Evolutionary conservation across 306 rosid genomes (phyloP).

Genomic region (Sechiopsis laciniata): DNA sequence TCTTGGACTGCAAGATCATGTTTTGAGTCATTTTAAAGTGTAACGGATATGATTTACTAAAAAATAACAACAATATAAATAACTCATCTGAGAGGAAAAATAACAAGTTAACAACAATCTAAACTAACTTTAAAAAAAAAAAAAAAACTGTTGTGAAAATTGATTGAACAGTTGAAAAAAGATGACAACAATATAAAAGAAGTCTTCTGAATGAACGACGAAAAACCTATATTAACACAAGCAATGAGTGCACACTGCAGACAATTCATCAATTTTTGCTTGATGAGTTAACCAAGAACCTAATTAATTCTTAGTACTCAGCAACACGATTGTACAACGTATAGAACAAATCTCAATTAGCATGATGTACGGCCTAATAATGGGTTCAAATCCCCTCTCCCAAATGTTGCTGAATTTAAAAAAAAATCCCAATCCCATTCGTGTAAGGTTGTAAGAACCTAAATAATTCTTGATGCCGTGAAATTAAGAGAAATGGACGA

Average conservation of each 20-base stretch:
- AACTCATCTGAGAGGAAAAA: no score
- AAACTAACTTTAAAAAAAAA: not conserved
- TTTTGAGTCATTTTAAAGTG: not conserved
- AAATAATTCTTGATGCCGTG: not conserved
- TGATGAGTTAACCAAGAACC: not conserved
- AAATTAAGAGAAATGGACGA: not conserved
- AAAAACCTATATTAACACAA: not conserved
- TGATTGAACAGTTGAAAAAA: not conserved
- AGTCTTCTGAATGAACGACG: not conserved
- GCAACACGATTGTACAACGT: no score
- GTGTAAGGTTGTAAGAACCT: no score
- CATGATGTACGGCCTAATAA: no score
- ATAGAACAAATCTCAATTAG: no score
- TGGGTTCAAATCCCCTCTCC: no score
- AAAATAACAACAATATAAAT: not conserved
- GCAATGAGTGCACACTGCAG: not conserved
- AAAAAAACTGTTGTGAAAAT: not conserved
- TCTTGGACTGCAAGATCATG: conserved; percentile 53
- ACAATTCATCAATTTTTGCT: not conserved
- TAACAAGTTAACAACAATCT: not conserved
- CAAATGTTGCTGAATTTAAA: no score
- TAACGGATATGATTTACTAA: not conserved
- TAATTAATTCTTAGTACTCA: no score
- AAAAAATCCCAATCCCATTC: no score
- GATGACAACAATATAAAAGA: not conserved